Conservation (phyloP, 2,329 filamentous ascomycete genomes). For the Claviceps sp. region DNA sequence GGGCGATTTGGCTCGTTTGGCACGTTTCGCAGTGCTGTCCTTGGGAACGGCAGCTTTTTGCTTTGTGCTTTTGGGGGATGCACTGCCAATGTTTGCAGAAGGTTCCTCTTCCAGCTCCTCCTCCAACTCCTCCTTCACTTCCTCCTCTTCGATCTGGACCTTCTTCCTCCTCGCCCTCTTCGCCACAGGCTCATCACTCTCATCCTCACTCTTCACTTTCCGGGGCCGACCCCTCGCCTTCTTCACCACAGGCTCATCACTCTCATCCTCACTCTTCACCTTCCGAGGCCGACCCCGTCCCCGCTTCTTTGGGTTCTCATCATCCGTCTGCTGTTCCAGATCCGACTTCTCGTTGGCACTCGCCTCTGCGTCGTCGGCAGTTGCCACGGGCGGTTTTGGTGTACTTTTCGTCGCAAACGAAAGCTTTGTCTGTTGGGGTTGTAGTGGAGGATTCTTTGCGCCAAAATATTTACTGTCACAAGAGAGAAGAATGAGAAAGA, state of each 20-base stretch:
- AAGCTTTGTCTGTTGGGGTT: conserved; percentile 60
- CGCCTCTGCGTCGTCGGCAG: conserved; percentile 14
- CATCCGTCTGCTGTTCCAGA: conserved; percentile 23
- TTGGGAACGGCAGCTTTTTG: conserved; percentile 15
- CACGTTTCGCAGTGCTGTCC: conserved; percentile 10
- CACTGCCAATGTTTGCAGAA: neutral
- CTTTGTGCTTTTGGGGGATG: neutral
- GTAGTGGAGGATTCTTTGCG: conserved; percentile 37
- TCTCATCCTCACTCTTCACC: conserved; percentile 27
- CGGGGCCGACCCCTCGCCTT: conserved; percentile 30
- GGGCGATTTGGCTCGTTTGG: neutral
- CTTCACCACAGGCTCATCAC: conserved; percentile 49
- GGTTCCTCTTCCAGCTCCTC: neutral
- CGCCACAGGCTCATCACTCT: conserved; percentile 44
- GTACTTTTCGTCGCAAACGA: conserved; percentile 53
- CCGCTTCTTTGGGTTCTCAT: conserved; percentile 29
- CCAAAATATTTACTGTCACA: conserved; percentile 70
- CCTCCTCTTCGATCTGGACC: conserved; percentile 38
- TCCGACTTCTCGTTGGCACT: conserved; percentile 25
- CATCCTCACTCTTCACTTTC: conserved; percentile 22
- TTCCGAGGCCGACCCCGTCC: conserved; percentile 27
- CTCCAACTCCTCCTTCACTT: conserved; percentile 25
- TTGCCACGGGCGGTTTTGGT: conserved; percentile 15
- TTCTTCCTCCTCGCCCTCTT: conserved; percentile 41
- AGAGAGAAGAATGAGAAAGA: neutral